These are phyloP conservation scores for Mycosphaerella sp. DNA, from an alignment of 2,329 filamentous ascomycete genomes.

Conservation along the genomic window DNA sequence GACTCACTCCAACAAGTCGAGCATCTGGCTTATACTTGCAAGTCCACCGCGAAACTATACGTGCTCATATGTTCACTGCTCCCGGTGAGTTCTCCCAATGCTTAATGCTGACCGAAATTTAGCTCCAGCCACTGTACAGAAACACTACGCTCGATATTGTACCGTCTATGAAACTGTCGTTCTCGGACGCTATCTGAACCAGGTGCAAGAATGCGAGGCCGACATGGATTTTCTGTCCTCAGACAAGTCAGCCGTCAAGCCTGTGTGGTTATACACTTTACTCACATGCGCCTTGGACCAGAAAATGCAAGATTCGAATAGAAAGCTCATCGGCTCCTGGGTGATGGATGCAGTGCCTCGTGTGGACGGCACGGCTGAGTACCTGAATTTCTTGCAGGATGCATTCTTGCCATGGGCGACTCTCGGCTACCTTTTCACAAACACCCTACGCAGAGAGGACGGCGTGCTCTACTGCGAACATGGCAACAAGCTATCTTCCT, in stretches of 20 bases:
- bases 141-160: conserved; percentile 40
- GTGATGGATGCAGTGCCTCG: conserved; percentile 33
- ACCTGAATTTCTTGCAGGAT: conserved; percentile 35
- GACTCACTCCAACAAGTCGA: background rate
- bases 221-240: conserved; percentile 39
- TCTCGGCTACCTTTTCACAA: conserved; percentile 41
- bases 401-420: conserved; percentile 45
- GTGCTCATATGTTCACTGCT: background rate
- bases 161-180: conserved; percentile 45
- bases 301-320: conserved; percentile 41
- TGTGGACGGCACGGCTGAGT: conserved; percentile 21
- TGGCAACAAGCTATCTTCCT: conserved; percentile 35
- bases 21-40: background rate
- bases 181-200: conserved; percentile 45
- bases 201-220: conserved; percentile 41
- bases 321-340: conserved; percentile 43
- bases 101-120: conserved; percentile 7
- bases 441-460: conserved; percentile 32
- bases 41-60: background rate
- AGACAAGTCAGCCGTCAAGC: conserved; percentile 32
- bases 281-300: conserved; percentile 38
- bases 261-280: conserved; percentile 39
- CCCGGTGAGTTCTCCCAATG: conserved; percentile 14
- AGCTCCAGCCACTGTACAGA: conserved; percentile 13
- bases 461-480: conserved; percentile 35